These are phyloP conservation scores for Endocarpon pusillum DNA, from an alignment of 495 filamentous ascomycete species.

Conservation along the genomic window DNA sequence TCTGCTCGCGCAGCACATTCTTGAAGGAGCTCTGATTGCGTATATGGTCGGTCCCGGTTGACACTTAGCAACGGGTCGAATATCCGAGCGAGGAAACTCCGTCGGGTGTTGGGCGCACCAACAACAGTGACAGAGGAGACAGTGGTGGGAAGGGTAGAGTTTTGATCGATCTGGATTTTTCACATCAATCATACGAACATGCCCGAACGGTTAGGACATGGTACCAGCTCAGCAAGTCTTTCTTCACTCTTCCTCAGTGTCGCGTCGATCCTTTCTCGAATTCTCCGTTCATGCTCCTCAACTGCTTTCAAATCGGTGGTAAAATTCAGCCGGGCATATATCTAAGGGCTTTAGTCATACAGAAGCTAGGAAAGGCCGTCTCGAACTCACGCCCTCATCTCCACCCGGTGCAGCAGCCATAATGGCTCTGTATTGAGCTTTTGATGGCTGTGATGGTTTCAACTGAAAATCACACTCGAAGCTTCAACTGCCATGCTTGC, in stretches of 20 bases:
- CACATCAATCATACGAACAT: constrained; percentile 3
- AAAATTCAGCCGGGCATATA: constrained; percentile 43
- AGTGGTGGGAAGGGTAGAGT: constrained; percentile 59
- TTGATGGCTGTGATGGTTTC: no score
- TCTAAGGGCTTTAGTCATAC: no score
- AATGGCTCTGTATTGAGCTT: no score
- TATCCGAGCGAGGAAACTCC: constrained; percentile 59
- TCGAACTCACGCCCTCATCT: no score
- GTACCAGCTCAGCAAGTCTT: constrained; percentile 38
- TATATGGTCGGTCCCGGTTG: constrained; percentile 48
- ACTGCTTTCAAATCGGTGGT: constrained; percentile 40
- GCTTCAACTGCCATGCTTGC: no score
- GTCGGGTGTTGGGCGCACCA: constrained; percentile 58
- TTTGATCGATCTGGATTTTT: constrained; percentile 63
- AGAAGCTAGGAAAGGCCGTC: no score
- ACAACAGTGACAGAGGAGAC: constrained; percentile 70
- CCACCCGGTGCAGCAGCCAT: no score
- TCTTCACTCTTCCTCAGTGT: constrained; percentile 51
- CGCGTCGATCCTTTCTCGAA: constrained; percentile 42
- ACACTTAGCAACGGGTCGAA: constrained; percentile 60
- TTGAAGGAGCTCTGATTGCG: constrained; percentile 55
- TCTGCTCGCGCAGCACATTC: constrained; percentile 48
- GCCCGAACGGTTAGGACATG: constrained; percentile 7
- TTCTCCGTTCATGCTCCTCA: constrained; percentile 42
- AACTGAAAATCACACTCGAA: no score